Evolutionary conservation across 2,329 filamentous ascomycete species (phyloP).

Genomic region (Trichoderma harzianum): DNA sequence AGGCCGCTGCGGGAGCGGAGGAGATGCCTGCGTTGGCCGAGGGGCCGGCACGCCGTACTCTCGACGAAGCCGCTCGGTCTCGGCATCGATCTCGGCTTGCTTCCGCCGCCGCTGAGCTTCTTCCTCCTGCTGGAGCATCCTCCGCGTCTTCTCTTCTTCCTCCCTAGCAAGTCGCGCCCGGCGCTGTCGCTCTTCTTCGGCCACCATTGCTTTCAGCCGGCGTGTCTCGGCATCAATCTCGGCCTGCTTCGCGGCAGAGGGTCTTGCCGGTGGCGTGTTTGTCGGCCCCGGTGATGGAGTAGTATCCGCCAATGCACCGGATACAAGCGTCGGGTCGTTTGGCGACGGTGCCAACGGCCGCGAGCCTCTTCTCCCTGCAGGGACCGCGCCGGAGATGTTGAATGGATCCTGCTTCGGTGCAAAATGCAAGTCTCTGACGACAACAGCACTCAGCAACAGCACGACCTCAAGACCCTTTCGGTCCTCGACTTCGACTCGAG

Average conservation of each 20-base stretch:
- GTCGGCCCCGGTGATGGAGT: slow-evolving; percentile 23
- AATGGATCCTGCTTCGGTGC: slow-evolving; percentile 70
- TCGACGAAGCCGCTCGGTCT: slow-evolving; percentile 75
- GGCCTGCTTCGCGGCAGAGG: slow-evolving; percentile 29
- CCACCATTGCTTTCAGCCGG: slow-evolving; percentile 58
- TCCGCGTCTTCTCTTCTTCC: slow-evolving; percentile 55
- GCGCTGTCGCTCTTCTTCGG: slow-evolving; percentile 48
- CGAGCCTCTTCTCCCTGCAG: slow-evolving; percentile 36
- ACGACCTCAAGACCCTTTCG: slow-evolving; percentile 88
- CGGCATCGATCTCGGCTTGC: slow-evolving; percentile 64
- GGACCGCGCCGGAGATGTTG: slow-evolving; percentile 58
- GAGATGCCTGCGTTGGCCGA: slow-evolving; percentile 26
- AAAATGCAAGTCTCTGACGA: slow-evolving; percentile 64
- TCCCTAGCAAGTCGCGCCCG: slow-evolving; percentile 57
- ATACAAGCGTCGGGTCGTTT: slow-evolving; percentile 25
- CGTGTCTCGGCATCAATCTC: slow-evolving; percentile 74
- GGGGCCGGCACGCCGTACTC: slow-evolving; percentile 61
- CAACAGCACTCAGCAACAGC: slow-evolving; percentile 60
- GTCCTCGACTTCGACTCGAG: slow-evolving; percentile 88
- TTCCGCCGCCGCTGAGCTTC: slow-evolving; percentile 50
- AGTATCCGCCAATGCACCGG: slow-evolving; percentile 39
- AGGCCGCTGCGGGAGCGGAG: slow-evolving; percentile 36
- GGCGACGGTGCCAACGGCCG: slow-evolving; percentile 33
- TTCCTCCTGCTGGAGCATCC: slow-evolving; percentile 65
- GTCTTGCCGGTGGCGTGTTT: slow-evolving; percentile 21